Evolutionary conservation across 2,329 filamentous ascomycete species (phyloP).

Genomic region (Coniochaeta ligniaria): DNA sequence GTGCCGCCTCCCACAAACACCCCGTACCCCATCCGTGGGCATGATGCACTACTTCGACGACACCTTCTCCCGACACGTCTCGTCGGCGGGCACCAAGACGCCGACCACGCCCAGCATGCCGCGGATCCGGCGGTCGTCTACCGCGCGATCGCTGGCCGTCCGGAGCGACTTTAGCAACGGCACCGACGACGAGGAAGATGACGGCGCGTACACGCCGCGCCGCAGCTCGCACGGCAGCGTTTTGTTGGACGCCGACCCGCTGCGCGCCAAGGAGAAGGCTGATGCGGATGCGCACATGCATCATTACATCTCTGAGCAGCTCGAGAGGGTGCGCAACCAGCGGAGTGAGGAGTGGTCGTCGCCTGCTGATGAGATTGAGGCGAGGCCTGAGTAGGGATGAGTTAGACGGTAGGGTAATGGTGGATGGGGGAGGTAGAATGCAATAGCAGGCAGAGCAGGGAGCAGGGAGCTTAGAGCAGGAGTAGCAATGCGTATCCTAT

Average conservation of each 20-base stretch:
- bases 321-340: slow-evolving; percentile 63
- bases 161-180: slow-evolving; percentile 68
- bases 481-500: not conserved
- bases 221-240: slow-evolving; percentile 18
- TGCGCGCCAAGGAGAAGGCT: slow-evolving; percentile 36
- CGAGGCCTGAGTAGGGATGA: slow-evolving; percentile 17
- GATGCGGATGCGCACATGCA: slow-evolving; percentile 67
- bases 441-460: not conserved
- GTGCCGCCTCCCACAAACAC: slow-evolving; percentile 88
- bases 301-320: slow-evolving; percentile 74
- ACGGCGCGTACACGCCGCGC: slow-evolving; percentile 25
- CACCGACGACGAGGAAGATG: slow-evolving; percentile 26
- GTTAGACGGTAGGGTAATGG: too few relatives aligned
- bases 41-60: slow-evolving; percentile 97
- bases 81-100: slow-evolving; percentile 13
- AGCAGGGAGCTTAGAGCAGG: not conserved
- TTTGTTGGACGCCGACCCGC: slow-evolving; percentile 46
- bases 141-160: slow-evolving; percentile 73
- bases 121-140: slow-evolving; percentile 69
- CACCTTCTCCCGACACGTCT: slow-evolving; percentile 57
- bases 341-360: slow-evolving; percentile 30
- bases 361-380: slow-evolving; percentile 40
- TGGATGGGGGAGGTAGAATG: not conserved
- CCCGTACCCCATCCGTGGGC: slow-evolving; percentile 74
- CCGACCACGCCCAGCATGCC: slow-evolving; percentile 34